Base-by-base conservation (phyloP, 1,284 basidiomycete genomes). In the Austroboletus sp. region DNA sequence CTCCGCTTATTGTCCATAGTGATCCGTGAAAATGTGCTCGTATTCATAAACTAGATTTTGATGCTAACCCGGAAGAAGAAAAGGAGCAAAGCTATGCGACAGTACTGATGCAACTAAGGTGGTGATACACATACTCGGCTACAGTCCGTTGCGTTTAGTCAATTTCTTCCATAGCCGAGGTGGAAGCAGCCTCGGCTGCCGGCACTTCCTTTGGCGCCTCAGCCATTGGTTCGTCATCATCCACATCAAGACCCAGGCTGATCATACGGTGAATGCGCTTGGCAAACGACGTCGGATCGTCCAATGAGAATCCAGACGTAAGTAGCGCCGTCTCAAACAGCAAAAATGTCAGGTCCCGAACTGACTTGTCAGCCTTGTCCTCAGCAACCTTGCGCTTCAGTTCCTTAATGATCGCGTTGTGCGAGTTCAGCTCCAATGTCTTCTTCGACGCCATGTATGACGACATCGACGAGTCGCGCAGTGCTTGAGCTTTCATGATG, bases 401-500 rank as follows among this genome's bases (percentile, higher is more conserved):
- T 75, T 98, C 95, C 77, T 91, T 93, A 74, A 98, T 77, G 73
- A 98, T 97, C 40, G 90, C 72, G 76, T 98, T 94, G 58, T 70
- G 71, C 15, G 94, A 89, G 83, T 98, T 98, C 59, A 98, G 82
- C 76, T 98, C 95, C 57, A 98, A 82, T 15, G 95, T 98, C 88
- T 98, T 98, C 84, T 98, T 98, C 54, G 85, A 89, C 29, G 89
- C 89, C 94, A 98, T 97, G 80, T 98, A 98, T 39, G 91, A 94
- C 26, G 93, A 97, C 95, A 98, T 97, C 52, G 90, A 94, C 19
- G 94, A 93, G 70, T 98, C 95, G 60, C 95, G 90, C 50, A 98
- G 86, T 39, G 95, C 95, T 73, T 98, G 96, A 13, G 95, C 94
- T 75, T 97, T 97, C 96, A 98, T 98, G 79, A 98, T 97, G 69